Evolutionary conservation across 164 flowering plant species (phyloP).

Genomic region (Liquidambar formosana): DNA sequence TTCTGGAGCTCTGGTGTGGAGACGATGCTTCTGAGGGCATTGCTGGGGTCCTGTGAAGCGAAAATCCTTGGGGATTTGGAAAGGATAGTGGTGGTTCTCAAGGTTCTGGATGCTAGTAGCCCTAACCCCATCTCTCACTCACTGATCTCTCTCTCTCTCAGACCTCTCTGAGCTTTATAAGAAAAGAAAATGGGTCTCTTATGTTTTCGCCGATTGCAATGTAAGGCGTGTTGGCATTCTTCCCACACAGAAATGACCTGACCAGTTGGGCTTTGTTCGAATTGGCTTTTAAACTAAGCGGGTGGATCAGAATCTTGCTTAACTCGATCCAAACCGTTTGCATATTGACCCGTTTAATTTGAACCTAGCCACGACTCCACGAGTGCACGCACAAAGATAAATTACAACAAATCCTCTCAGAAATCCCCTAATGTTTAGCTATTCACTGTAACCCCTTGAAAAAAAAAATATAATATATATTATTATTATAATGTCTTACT

Average conservation of each 20-base stretch:
- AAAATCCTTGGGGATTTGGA: constrained; percentile 30
- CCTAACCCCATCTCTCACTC: constrained; percentile 59
- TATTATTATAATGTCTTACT: too few relatives aligned
- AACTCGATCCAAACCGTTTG: too few relatives aligned
- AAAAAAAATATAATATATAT: too few relatives aligned
- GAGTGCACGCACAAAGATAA: too few relatives aligned
- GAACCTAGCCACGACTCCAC: too few relatives aligned
- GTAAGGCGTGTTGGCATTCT: not conserved
- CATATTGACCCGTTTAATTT: too few relatives aligned
- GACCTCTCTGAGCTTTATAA: not conserved
- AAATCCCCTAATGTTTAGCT: too few relatives aligned
- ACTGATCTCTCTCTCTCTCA: constrained; percentile 1
- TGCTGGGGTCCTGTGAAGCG: constrained; percentile 22
- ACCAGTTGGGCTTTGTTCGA: too few relatives aligned
- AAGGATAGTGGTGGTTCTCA: constrained; percentile 12
- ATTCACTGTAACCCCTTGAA: too few relatives aligned
- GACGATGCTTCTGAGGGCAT: constrained; percentile 43
- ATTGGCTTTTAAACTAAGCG: too few relatives aligned
- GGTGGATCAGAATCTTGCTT: too few relatives aligned
- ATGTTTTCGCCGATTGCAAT: not conserved
- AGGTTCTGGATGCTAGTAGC: constrained; percentile 52
- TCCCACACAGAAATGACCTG: not conserved
- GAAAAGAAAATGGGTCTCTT: not conserved
- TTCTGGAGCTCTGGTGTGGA: constrained; percentile 73
- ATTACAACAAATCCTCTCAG: too few relatives aligned